Conservation (phyloP, 805 yeast genomes). For the Millerago galiae region DNA sequence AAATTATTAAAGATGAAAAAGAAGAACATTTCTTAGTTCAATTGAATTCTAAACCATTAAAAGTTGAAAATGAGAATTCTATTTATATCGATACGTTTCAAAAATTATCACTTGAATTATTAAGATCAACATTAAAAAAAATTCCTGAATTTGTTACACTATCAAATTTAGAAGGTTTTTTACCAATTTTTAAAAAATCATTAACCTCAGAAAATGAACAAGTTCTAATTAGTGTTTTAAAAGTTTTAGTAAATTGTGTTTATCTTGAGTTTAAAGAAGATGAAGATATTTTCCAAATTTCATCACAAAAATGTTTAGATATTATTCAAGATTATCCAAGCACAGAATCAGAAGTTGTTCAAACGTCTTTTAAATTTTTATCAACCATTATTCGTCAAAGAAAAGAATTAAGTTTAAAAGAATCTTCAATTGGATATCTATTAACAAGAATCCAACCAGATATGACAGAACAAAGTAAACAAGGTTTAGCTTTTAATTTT, state of each 20-base stretch:
- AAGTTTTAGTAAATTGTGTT: conserved; percentile 52
- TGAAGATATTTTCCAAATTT: conserved; percentile 44
- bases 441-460: conserved; percentile 75
- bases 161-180: conserved; percentile 59
- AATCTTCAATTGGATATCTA: conserved; percentile 65
- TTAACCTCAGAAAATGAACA: conserved; percentile 67
- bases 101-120: conserved; percentile 67
- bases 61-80: conserved; percentile 49
- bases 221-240: conserved; percentile 62
- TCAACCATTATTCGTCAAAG: conserved; percentile 68
- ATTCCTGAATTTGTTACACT: conserved; percentile 54
- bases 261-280: conserved; percentile 54
- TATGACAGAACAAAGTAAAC: conserved; percentile 81
- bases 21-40: conserved; percentile 69
- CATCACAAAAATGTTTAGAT: conserved; percentile 53
- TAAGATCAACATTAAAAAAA: conserved; percentile 63
- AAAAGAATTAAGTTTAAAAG: conserved; percentile 58
- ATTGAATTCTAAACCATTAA: conserved; percentile 51
- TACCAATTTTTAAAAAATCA: conserved; percentile 62
- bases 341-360: conserved; percentile 75
- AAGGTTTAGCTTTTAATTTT: conserved; percentile 82
- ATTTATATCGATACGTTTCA: conserved; percentile 58
- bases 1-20: conserved; percentile 25
- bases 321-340: conserved; percentile 71
- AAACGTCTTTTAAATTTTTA: conserved; percentile 67